Evolutionary conservation across 768 basidiomycete species (phyloP).

Genomic region (Favolaschia claudopus): DNA sequence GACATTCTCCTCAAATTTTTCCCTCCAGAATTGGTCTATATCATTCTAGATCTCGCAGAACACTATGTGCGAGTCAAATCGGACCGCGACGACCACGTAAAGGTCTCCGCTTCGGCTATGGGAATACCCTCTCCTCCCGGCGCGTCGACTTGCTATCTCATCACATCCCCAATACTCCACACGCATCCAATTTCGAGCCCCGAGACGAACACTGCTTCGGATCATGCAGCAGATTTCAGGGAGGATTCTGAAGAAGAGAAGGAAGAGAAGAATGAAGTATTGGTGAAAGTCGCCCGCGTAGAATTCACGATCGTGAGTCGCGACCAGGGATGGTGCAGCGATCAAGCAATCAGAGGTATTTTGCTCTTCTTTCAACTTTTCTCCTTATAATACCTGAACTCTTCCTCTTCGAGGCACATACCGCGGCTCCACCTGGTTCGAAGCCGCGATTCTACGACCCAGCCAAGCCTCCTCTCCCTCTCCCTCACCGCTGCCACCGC

Average conservation of each 20-base stretch:
- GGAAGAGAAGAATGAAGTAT: no score
- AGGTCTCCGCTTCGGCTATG: no score
- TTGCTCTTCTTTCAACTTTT: no score
- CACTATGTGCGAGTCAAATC: neutral
- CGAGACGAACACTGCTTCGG: no score
- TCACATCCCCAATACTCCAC: no score
- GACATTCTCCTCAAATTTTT: neutral
- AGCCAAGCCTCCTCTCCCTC: neutral
- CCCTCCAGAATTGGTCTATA: neutral
- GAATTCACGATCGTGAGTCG: neutral
- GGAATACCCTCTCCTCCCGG: no score
- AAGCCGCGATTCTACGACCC: neutral
- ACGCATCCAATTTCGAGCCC: no score
- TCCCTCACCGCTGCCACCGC: neutral
- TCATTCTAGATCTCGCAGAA: neutral
- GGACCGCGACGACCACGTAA: no score
- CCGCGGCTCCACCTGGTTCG: neutral
- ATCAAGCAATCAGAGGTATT: neutral
- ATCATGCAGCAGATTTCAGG: no score
- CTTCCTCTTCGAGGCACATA: neutral
- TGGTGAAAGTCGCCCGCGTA: neutral
- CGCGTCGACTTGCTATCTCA: no score
- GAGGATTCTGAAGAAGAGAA: no score
- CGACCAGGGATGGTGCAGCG: neutral
- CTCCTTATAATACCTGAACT: no score